Conservation (phyloP, 2,329 filamentous ascomycete genomes). For the Scedosporium minutisporum region DNA sequence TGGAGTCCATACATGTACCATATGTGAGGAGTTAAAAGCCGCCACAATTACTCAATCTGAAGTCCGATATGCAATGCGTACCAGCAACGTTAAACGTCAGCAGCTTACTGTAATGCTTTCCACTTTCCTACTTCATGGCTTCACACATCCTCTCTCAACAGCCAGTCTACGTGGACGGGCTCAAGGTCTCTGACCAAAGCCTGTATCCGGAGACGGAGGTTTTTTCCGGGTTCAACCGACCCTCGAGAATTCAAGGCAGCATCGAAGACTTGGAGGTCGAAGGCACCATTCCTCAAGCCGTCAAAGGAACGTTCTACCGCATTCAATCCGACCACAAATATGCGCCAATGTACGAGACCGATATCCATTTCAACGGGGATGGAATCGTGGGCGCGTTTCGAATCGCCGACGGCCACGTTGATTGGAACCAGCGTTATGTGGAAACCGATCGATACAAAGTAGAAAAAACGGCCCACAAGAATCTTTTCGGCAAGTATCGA, state of each 20-base stretch:
- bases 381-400: conserved; percentile 25
- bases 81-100: no score
- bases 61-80: no score
- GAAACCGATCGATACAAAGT: conserved; percentile 26
- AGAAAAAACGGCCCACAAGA: conserved; percentile 22
- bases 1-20: no score
- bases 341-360: conserved; percentile 1
- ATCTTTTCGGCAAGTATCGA: conserved; percentile 26
- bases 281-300: conserved; percentile 11
- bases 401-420: conserved; percentile 19
- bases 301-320: conserved; percentile 12
- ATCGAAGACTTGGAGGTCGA: conserved; percentile 2
- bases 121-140: no score
- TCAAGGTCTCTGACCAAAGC: background rate
- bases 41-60: no score
- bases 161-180: background rate
- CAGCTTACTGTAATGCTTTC: no score
- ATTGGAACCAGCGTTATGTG: conserved; percentile 25
- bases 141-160: background rate
- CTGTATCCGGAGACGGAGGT: background rate
- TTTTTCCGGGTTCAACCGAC: background rate
- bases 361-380: conserved; percentile 23
- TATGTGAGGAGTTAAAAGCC: no score
- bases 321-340: conserved; percentile 1
- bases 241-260: background rate